Conservation (phyloP, 2,329 filamentous ascomycete species). For the Xylariaceae sp. region DNA sequence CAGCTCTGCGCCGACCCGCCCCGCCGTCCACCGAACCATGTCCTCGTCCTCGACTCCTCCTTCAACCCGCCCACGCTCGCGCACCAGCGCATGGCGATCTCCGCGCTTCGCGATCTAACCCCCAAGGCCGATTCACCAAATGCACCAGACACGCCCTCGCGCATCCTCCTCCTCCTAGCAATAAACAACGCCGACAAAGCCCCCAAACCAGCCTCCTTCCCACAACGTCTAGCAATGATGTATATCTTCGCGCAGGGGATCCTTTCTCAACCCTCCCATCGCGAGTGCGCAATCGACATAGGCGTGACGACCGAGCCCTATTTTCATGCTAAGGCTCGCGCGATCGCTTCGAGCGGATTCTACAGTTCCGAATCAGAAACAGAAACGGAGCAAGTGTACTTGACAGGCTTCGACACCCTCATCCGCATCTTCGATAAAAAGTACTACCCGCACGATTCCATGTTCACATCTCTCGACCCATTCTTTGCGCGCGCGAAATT, state of each 20-base stretch:
- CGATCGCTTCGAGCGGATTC: constrained; percentile 45
- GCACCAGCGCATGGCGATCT: constrained; percentile 52
- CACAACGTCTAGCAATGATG: constrained; percentile 67
- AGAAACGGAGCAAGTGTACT: constrained; percentile 54
- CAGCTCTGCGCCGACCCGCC: constrained; percentile 18
- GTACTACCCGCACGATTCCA: constrained; percentile 55
- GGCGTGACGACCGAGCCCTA: constrained; percentile 67
- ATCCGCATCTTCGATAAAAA: constrained; percentile 66
- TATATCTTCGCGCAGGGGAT: constrained; percentile 58
- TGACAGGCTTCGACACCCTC: constrained; percentile 72
- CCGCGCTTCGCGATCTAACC: constrained; percentile 33
- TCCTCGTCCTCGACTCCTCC: constrained; percentile 61
- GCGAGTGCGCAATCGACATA: constrained; percentile 47
- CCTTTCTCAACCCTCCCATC: constrained; percentile 18
- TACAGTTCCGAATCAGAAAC: constrained; percentile 30
- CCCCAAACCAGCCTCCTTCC: constrained; percentile 62
- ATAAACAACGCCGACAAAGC: constrained; percentile 63
- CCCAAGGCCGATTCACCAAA: neutral
- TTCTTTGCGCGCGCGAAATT: constrained; percentile 61
- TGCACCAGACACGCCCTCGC: constrained; percentile 17
- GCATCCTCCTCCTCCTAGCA: constrained; percentile 56
- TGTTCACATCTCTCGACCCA: constrained; percentile 52
- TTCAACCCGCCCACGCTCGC: constrained; percentile 64
- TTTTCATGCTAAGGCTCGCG: constrained; percentile 65
- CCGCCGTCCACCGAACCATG: constrained; percentile 27